phyloP scores from a whole-genome alignment of 2,329 filamentous ascomycete species.

The Colletotrichum costaricense region DNA sequence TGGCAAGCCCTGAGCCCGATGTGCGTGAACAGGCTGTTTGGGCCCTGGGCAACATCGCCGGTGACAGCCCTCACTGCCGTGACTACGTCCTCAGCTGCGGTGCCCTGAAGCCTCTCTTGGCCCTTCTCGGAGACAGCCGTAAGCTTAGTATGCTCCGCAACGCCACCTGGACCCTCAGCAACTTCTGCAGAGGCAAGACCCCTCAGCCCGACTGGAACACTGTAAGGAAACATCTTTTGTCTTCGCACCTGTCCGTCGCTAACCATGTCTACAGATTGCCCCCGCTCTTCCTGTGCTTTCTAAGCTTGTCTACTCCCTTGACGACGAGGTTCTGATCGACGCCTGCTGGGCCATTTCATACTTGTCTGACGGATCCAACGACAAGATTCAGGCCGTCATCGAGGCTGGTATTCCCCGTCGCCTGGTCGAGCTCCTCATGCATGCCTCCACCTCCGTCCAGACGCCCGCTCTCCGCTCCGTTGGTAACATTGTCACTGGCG shows the following conservation, averaged over 20 bases:
- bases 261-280: slow-evolving; percentile 73
- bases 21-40: slow-evolving; percentile 98
- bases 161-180: slow-evolving; percentile 98
- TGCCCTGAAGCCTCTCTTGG: slow-evolving; percentile 89
- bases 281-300: slow-evolving; percentile 94
- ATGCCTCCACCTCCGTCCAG: slow-evolving; percentile 97
- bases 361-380: slow-evolving; percentile 96
- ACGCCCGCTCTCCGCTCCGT: slow-evolving; percentile 97
- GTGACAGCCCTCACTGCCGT: slow-evolving; percentile 96
- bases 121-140: slow-evolving; percentile 93
- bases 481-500: slow-evolving; percentile 98
- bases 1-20: slow-evolving; percentile 96
- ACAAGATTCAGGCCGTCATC: slow-evolving; percentile 99
- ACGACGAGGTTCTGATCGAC: slow-evolving; percentile 98
- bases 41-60: slow-evolving; percentile 98
- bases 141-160: slow-evolving; percentile 99
- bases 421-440: slow-evolving; percentile 96
- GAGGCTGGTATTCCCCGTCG: slow-evolving; percentile 97
- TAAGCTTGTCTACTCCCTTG: slow-evolving; percentile 97
- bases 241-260: background rate
- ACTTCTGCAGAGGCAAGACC: slow-evolving; percentile 99
- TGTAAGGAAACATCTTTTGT: slow-evolving; percentile 65
- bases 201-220: slow-evolving; percentile 98
- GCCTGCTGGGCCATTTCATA: slow-evolving; percentile 99
- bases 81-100: slow-evolving; percentile 95